These are phyloP conservation scores for Cantharellus anzutake DNA, from an alignment of 768 basidiomycete genomes.

Conservation along the genomic window DNA sequence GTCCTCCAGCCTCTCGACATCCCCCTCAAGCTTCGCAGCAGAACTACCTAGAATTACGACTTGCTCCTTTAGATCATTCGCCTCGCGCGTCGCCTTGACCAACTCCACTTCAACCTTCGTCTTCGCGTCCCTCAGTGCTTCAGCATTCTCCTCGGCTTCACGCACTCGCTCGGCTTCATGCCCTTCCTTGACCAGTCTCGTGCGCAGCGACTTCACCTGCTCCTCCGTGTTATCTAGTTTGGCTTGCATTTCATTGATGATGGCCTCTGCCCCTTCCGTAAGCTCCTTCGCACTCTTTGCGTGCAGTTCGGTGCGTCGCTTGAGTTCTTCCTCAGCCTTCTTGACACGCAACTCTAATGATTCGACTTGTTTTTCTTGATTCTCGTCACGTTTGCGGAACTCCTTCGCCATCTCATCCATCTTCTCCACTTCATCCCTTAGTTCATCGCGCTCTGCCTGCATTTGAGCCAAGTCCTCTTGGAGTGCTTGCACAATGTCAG, in stretches of 20 bases:
- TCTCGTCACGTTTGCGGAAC: slow-evolving; percentile 19
- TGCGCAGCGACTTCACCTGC: slow-evolving; percentile 32
- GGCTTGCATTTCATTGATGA: slow-evolving; percentile 5
- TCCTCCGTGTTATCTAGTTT: slow-evolving; percentile 29
- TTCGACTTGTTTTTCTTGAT: neutral
- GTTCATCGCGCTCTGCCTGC: slow-evolving; percentile 23
- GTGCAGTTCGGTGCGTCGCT: neutral
- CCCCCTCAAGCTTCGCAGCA: neutral
- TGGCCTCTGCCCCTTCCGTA: neutral
- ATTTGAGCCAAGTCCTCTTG: slow-evolving; percentile 3
- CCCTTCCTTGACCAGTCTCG: slow-evolving; percentile 32
- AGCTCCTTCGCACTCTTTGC: neutral
- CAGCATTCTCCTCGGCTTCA: neutral
- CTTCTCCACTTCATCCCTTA: slow-evolving; percentile 27
- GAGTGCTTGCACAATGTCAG: neutral
- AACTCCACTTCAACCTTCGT: slow-evolving; percentile 1
- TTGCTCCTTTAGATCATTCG: slow-evolving; percentile 16
- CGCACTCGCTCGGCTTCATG: slow-evolving; percentile 26
- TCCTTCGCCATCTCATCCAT: slow-evolving; percentile 50
- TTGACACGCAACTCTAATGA: slow-evolving; percentile 16
- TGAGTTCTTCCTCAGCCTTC: neutral
- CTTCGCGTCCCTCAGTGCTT: slow-evolving; percentile 13
- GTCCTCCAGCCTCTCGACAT: neutral
- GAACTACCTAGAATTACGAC: slow-evolving; percentile 29
- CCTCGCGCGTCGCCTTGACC: neutral